A percentile compares a stretch with the other conserved stretches of the same genome.
Conservation (phyloP, 192 early-diverging fungal genomes). For the Dispira simplex region DNA sequence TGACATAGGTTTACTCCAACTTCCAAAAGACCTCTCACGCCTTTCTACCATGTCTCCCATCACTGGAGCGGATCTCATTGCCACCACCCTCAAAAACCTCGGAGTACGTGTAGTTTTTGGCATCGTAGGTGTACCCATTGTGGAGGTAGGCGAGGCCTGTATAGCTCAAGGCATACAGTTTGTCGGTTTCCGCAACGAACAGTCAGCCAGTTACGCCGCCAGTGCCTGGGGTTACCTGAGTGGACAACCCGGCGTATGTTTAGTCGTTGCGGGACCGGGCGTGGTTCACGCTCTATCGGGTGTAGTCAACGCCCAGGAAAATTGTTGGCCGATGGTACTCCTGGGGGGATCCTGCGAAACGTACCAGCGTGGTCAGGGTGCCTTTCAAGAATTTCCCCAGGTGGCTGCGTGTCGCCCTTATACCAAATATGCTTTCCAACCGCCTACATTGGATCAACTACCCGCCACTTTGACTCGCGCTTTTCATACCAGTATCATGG, state of each 20-base stretch:
- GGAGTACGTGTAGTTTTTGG: conserved; percentile 51
- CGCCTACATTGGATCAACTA: conserved; percentile 27
- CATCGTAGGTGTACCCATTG: conserved; percentile 62
- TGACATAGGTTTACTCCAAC: no score
- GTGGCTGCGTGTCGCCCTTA: conserved; percentile 43
- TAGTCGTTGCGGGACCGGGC: conserved; percentile 55
- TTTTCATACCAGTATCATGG: conserved; percentile 28
- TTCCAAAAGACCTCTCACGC: no score
- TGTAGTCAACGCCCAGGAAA: conserved; percentile 48
- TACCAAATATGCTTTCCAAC: conserved; percentile 39
- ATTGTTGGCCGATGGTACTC: conserved; percentile 53
- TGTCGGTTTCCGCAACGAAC: conserved; percentile 59
- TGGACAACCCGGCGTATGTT: conserved; percentile 45
- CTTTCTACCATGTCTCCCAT: neutral
- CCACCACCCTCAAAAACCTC: conserved; percentile 35
- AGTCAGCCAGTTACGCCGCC: conserved; percentile 57
- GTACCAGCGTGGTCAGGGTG: conserved; percentile 36
- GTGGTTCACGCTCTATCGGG: conserved; percentile 57
- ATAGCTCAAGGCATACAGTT: conserved; percentile 47
- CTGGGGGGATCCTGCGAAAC: conserved; percentile 42
- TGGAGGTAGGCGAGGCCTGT: conserved; percentile 60
- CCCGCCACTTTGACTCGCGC: conserved; percentile 37
- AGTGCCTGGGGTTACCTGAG: conserved; percentile 43
- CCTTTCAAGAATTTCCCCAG: conserved; percentile 57
- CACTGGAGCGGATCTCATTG: conserved; percentile 39